A percentile compares a stretch with the other conserved stretches of the same genome.
Evolutionary conservation across 345 rosid genomes (phyloP).

Genomic region (Excoecaria cochinchinensis): DNA sequence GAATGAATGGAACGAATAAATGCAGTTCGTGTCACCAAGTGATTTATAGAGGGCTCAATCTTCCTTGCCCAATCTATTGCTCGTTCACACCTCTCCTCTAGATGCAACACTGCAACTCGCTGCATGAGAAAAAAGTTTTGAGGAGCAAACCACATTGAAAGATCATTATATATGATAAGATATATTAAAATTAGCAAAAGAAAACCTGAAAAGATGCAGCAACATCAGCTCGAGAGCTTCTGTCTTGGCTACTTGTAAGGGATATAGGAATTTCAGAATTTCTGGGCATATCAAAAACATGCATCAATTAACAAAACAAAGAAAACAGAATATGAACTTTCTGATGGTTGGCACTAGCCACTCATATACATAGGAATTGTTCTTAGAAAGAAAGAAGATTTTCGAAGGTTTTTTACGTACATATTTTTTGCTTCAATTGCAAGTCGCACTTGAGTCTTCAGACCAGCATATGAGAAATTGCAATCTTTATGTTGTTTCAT

Average conservation of each 20-base stretch:
- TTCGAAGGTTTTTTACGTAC: slow-evolving; percentile 36
- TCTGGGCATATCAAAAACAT: slow-evolving; percentile 37
- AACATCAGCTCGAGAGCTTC: slow-evolving; percentile 79
- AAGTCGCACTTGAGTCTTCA: slow-evolving; percentile 92
- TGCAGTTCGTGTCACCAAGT: slow-evolving; percentile 50
- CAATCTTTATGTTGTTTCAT: slow-evolving; percentile 91
- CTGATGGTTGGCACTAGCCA: background rate
- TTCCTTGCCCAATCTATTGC: slow-evolving; percentile 89
- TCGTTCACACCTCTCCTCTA: slow-evolving; percentile 90
- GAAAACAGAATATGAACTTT: background rate
- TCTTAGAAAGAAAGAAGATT: slow-evolving; percentile 6
- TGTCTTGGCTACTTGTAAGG: slow-evolving; percentile 62
- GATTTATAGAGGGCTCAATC: slow-evolving; percentile 76
- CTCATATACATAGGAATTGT: slow-evolving; percentile 8
- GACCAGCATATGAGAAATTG: slow-evolving; percentile 93
- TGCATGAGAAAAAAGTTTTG: slow-evolving; percentile 32
- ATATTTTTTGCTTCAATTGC: slow-evolving; percentile 85
- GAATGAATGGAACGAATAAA: background rate
- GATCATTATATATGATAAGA: background rate
- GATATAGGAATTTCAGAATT: slow-evolving; percentile 64
- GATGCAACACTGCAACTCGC: slow-evolving; percentile 92
- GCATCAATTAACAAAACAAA: slow-evolving; percentile 12
- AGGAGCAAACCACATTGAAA: background rate
- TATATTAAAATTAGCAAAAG: background rate
- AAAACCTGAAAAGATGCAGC: slow-evolving; percentile 96